These are phyloP conservation scores for Entomortierella beljakovae DNA, from an alignment of 192 early-diverging fungal genomes.

Conservation along the genomic window DNA sequence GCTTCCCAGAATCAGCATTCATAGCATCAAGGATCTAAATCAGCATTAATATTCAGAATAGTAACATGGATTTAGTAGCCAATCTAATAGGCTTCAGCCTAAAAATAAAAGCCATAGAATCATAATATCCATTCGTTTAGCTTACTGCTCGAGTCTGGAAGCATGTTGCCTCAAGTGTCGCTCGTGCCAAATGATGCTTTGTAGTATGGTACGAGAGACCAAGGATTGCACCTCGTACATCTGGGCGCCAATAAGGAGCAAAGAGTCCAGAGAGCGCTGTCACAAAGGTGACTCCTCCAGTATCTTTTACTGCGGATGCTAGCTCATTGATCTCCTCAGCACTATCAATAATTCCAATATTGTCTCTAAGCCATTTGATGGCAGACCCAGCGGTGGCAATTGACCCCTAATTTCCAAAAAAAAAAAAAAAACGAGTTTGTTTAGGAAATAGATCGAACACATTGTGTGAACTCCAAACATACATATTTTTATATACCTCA, in stretches of 20 bases:
- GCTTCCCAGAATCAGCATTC: slow-evolving; percentile 79
- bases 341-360: slow-evolving; percentile 81
- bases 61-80: no score
- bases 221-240: slow-evolving; percentile 87
- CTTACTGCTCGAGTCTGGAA: slow-evolving; percentile 84
- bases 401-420: slow-evolving; percentile 69
- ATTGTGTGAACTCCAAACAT: no score
- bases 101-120: no score
- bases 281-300: slow-evolving; percentile 94
- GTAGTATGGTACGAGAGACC: slow-evolving; percentile 92
- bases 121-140: not conserved
- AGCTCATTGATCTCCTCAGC: slow-evolving; percentile 79
- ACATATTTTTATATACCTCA: no score
- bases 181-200: slow-evolving; percentile 86
- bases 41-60: not conserved
- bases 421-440: no score
- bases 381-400: slow-evolving; percentile 92
- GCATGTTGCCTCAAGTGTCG: slow-evolving; percentile 90
- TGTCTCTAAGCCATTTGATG: slow-evolving; percentile 92
- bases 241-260: slow-evolving; percentile 95
- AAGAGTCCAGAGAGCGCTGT: slow-evolving; percentile 94
- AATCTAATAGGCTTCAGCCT: no score
- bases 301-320: slow-evolving; percentile 76
- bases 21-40: slow-evolving; percentile 88
- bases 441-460: no score